A percentile compares a stretch with the other conserved stretches of the same genome.
These are phyloP conservation scores for Teunomyces aglyptinius DNA, from an alignment of 805 yeast species.

Conservation along the genomic window DNA sequence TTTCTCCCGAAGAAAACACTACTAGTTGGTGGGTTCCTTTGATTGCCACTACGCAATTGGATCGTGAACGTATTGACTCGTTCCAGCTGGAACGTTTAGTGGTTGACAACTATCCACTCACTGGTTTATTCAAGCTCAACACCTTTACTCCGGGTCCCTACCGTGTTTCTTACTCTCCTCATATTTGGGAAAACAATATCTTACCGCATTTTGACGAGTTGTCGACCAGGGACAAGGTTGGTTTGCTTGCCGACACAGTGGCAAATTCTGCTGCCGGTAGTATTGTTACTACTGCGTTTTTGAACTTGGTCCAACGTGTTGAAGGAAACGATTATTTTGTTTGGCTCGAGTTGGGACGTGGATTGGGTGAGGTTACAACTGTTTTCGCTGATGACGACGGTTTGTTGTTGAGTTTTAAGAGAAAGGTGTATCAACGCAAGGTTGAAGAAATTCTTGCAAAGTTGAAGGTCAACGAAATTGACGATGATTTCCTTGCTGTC, in stretches of 20 bases:
- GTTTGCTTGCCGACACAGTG: conserved; percentile 52
- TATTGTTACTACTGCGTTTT: conserved; percentile 39
- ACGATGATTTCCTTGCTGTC: conserved; percentile 25
- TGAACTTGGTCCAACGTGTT: conserved; percentile 38
- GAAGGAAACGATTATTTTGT: conserved; percentile 44
- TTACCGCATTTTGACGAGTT: conserved; percentile 36
- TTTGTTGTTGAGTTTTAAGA: conserved; percentile 31
- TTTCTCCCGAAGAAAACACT: conserved; percentile 52
- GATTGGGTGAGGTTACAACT: conserved; percentile 31
- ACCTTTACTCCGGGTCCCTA: conserved; percentile 51
- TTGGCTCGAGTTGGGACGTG: conserved; percentile 52
- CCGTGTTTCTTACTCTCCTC: conserved; percentile 51
- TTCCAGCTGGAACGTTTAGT: conserved; percentile 20
- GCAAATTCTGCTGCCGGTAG: conserved; percentile 50
- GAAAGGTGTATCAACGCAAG: conserved; percentile 28
- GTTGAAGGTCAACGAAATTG: conserved; percentile 15
- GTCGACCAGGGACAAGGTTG: conserved; percentile 50
- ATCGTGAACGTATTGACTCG: conserved; percentile 16
- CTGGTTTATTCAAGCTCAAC: conserved; percentile 46
- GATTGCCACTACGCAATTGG: conserved; percentile 22
- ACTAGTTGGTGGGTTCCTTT: conserved; percentile 62
- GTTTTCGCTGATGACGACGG: conserved; percentile 30
- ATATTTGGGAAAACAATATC: conserved; percentile 39
- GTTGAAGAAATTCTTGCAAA: conserved; percentile 25
- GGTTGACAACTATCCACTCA: conserved; percentile 20